Conservation (phyloP, 2,329 filamentous ascomycete species). For the Sclerotinia glacialis region DNA sequence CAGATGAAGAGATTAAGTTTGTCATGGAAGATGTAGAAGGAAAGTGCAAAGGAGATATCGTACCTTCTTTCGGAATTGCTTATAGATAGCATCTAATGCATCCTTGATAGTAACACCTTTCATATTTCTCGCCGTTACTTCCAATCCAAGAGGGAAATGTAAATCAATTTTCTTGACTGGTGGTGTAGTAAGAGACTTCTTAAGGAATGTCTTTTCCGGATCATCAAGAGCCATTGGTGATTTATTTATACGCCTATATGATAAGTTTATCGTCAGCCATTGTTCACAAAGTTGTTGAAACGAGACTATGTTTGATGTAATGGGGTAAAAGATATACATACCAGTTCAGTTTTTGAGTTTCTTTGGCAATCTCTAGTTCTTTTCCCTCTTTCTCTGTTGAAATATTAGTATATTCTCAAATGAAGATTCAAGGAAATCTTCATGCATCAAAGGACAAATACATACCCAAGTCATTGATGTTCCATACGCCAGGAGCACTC, state of each 20-base stretch:
- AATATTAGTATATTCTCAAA: background rate
- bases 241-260: slow-evolving; percentile 87
- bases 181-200: slow-evolving; percentile 75
- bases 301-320: background rate
- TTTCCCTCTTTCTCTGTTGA: slow-evolving; percentile 67
- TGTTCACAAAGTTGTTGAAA: background rate
- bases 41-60: slow-evolving; percentile 13
- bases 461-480: slow-evolving; percentile 83
- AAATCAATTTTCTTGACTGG: slow-evolving; percentile 93
- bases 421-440: background rate
- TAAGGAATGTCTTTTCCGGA: slow-evolving; percentile 65
- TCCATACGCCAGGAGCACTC: slow-evolving; percentile 68
- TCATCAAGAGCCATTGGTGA: slow-evolving; percentile 77
- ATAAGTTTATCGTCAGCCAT: slow-evolving; percentile 25
- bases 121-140: slow-evolving; percentile 85
- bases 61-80: slow-evolving; percentile 95
- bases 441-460: slow-evolving; percentile 23
- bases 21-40: background rate
- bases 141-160: slow-evolving; percentile 81
- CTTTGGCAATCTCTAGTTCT: slow-evolving; percentile 69
- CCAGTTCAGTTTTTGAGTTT: slow-evolving; percentile 88
- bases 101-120: slow-evolving; percentile 98
- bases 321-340: slow-evolving; percentile 47
- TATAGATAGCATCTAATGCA: slow-evolving; percentile 90
- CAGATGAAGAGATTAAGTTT: background rate